Evolutionary conservation across 176 grass and related monocot species (phyloP).

Genomic region (Musa acuminata): DNA sequence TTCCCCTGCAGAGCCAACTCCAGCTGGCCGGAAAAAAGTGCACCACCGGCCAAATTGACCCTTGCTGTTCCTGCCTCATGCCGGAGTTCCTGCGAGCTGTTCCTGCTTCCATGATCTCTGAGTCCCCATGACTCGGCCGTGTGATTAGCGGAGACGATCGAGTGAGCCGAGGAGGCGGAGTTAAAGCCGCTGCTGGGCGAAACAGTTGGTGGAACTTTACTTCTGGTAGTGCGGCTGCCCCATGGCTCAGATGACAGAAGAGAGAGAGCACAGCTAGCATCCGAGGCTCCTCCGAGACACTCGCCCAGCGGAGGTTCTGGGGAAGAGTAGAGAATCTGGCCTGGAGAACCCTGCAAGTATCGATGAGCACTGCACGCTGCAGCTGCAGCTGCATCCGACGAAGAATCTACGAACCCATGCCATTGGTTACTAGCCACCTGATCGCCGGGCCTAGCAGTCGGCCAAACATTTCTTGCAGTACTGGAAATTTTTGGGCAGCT

Average conservation of each 20-base stretch:
- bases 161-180: slow-evolving; percentile 4
- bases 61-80: background rate
- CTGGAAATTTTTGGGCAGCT: slow-evolving; percentile 11
- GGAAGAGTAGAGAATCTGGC: slow-evolving; percentile 5
- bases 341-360: slow-evolving; percentile 12
- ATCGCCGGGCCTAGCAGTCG: slow-evolving; percentile 14
- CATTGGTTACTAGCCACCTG: background rate
- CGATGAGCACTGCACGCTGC: slow-evolving; percentile 6
- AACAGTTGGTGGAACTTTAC: slow-evolving; percentile 2
- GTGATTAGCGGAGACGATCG: background rate
- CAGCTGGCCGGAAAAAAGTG: slow-evolving; percentile 14
- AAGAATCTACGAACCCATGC: slow-evolving; percentile 3
- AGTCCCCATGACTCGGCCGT: slow-evolving; percentile 18
- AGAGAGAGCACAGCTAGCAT: slow-evolving; percentile 53
- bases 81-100: slow-evolving; percentile 1
- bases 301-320: slow-evolving; percentile 16
- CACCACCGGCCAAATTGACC: background rate
- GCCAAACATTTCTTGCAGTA: slow-evolving; percentile 27
- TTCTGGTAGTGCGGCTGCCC: slow-evolving; percentile 4
- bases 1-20: slow-evolving; percentile 36
- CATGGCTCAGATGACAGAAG: slow-evolving; percentile 47
- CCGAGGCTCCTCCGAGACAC: slow-evolving; percentile 22
- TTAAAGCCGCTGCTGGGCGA: slow-evolving; percentile 2
- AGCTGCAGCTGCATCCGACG: background rate
- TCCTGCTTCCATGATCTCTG: slow-evolving; percentile 19